These are phyloP conservation scores for Boeremia exigua DNA, from an alignment of 2,329 filamentous ascomycete genomes.

Conservation along the genomic window DNA sequence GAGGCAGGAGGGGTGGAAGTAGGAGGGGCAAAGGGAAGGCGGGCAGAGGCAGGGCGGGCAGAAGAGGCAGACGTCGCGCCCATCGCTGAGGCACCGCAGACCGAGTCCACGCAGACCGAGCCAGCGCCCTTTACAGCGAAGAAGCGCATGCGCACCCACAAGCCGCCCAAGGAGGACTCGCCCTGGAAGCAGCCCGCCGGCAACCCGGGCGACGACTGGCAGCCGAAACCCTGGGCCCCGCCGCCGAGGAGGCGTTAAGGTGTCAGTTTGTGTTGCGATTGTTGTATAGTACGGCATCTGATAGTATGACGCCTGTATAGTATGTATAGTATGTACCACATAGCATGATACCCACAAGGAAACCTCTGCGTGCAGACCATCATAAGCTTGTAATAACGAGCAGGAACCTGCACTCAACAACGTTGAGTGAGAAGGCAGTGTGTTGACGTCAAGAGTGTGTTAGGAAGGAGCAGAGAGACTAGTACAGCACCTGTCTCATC, in stretches of 20 bases:
- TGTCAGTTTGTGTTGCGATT: background rate
- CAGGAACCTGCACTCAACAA: too few species aligned
- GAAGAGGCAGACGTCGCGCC: constrained; percentile 2
- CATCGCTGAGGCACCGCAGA: constrained; percentile 24
- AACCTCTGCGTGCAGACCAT: too few species aligned
- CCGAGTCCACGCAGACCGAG: constrained; percentile 5
- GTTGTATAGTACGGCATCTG: background rate
- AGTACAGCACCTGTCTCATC: too few species aligned
- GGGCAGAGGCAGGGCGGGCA: constrained; percentile 10
- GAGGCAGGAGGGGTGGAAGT: constrained; percentile 25
- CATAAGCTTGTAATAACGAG: too few species aligned
- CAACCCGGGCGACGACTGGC: constrained; percentile 54
- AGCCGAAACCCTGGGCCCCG: constrained; percentile 55
- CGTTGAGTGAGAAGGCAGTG: too few species aligned
- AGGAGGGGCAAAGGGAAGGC: constrained; percentile 5
- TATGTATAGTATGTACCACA: too few species aligned
- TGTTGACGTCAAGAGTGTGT: background rate
- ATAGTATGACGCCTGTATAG: background rate
- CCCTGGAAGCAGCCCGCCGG: constrained; percentile 51
- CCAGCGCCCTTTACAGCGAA: constrained; percentile 17
- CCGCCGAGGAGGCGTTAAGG: constrained; percentile 39
- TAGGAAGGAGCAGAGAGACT: background rate
- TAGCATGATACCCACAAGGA: too few species aligned
- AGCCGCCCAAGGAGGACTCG: constrained; percentile 40
- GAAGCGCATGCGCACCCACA: constrained; percentile 29